Base-by-base conservation (phyloP, 2,329 filamentous ascomycete species). In the Paecilomyces sp. region DNA sequence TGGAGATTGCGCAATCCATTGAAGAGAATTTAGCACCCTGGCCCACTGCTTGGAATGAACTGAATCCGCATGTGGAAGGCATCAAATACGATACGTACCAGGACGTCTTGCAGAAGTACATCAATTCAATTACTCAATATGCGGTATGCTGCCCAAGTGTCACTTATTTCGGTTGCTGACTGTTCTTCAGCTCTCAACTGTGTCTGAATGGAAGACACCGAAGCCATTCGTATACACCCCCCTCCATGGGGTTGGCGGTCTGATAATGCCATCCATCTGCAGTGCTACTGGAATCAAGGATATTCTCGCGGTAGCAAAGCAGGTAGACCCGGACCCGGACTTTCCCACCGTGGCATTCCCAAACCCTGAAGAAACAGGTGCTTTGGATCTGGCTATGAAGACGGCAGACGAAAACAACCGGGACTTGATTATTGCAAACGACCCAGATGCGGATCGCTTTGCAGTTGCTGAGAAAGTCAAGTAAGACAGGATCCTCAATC, bases 381-480 rank as follows among this genome's bases (percentile, higher is more conserved):
- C 85, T 2, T 72, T 88, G 12, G 80, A 86, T 65, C 74, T 87
- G 34, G 82, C 85, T 1, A 83, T 85, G 56, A 68, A 78, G 62
- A 80, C 80, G 3, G 85, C 85, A 30, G 79, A 85, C 54, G 70
- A 73, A 56, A 67, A 79, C 18, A 76, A 74, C 18, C 78, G 80
- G 60, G 72, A 71, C 5, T 68, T 88, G 50, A 81, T 88, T 41
- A 72, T 88, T 30, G 85, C 85, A 11, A 86, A 84, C 64, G 85
- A 88, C 64, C 85, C 85, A 1, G 85, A 88, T 68, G 85, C 85
- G 15, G 85, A 88, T 70, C 81, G 85, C 22, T 83, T 88, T 62
- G 83, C 85, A 6, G 82, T 78, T 6, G 85, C 85, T 3, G 81
- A 87, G 67, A 84, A 82, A 66, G 77, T 85, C 3, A 65, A 76